A percentile compares a stretch with the other conserved stretches of the same genome.
Evolutionary conservation across 2,329 filamentous ascomycete genomes (phyloP).

Genomic region (Pseudogymnoascus sp.): DNA sequence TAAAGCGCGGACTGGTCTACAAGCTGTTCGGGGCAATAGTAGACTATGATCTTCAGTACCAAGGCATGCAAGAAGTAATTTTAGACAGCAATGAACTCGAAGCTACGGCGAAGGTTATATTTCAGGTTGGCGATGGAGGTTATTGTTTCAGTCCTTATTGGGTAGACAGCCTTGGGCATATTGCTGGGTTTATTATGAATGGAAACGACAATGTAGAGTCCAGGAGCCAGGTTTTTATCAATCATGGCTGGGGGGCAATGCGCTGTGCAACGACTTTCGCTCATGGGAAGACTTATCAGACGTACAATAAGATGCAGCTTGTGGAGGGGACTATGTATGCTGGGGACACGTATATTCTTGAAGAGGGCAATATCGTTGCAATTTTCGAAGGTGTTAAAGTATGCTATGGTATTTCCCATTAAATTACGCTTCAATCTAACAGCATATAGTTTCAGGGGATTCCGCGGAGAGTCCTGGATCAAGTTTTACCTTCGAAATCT

Average conservation of each 20-base stretch:
- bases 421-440: neutral
- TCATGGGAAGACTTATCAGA: slow-evolving; percentile 42
- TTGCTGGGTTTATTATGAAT: slow-evolving; percentile 56
- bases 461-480: neutral
- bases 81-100: slow-evolving; percentile 35
- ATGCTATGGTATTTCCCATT: slow-evolving; percentile 22
- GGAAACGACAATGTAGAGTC: slow-evolving; percentile 50
- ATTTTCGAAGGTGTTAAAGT: slow-evolving; percentile 19
- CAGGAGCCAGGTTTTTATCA: slow-evolving; percentile 49
- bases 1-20: neutral
- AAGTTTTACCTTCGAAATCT: neutral
- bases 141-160: slow-evolving; percentile 51
- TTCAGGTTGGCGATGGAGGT: slow-evolving; percentile 44
- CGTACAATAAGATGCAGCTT: slow-evolving; percentile 50
- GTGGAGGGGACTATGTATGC: slow-evolving; percentile 42
- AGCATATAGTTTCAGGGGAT: neutral
- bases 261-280: slow-evolving; percentile 42
- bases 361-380: slow-evolving; percentile 29
- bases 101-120: slow-evolving; percentile 37
- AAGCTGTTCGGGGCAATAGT: slow-evolving; percentile 37
- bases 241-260: slow-evolving; percentile 51
- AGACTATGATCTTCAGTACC: slow-evolving; percentile 48
- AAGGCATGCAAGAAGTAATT: slow-evolving; percentile 53
- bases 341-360: slow-evolving; percentile 49
- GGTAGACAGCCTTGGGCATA: slow-evolving; percentile 52